Evolutionary conservation across 2,329 filamentous ascomycete genomes (phyloP), one percentile per base, ranked within the genome.

Genomic region (Triangularia setosa): DNA sequence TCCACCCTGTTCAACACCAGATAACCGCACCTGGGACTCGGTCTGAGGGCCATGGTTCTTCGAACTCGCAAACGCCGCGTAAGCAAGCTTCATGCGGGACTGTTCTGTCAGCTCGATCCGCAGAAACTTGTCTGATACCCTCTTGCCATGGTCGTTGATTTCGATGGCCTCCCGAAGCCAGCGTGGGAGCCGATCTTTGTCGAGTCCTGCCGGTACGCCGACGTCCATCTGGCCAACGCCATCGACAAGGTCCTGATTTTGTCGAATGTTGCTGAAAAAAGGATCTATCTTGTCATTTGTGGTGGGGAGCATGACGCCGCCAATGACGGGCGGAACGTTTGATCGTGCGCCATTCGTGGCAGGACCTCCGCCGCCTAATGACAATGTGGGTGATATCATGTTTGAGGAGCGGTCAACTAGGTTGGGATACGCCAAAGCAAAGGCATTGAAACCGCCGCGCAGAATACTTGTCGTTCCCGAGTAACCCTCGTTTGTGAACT

Each of bases 241-340:
- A 69, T 92, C 93, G 30, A 96, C 90, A 18, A 99, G 81, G 73
- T 98, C 95, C 86, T 96, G 94, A 68, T 98, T 97, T 75, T 98
- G 95, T 53, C 95, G 88, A 71, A 99, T 98, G 69, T 97, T 98
- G 66, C 88, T 88, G 75, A 98, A 98, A 79, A 99, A 98, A 0
- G 94, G 93, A 71, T 96, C 96, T 0, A 87, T 83, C 0, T 87
- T 85, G 65, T 87, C 87, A 68, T 87, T 83, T 0, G 86, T 83
- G 44, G 80, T 80, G 1, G 95, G 95, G 75, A 98, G 87, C 65
- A 87, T 85, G 67, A 96, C 96, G 6, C 94, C 94, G 64, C 94
- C 95, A 64, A 93, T 90, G n/a, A 97, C 90, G 1, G 91, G 91
- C 1, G 89, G 85, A 44, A 92, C 75, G 11, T 76, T 79, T 75